These are phyloP conservation scores for Coemansia sp. DNA, from an alignment of 192 early-diverging fungal species.

Conservation along the genomic window DNA sequence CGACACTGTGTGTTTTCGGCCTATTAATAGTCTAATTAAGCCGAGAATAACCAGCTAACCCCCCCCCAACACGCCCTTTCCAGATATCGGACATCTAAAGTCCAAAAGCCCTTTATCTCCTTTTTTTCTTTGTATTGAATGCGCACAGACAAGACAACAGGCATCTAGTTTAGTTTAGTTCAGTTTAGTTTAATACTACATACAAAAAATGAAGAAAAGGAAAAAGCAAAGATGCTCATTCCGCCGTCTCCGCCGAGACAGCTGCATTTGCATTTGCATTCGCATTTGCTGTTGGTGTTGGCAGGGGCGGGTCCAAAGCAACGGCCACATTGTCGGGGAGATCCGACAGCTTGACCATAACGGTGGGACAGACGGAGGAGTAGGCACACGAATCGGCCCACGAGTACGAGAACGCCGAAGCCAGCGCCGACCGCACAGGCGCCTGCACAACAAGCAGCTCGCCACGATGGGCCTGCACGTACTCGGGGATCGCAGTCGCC, in stretches of 20 bases:
- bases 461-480: constrained; percentile 26
- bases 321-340: constrained; percentile 34
- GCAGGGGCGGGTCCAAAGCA: constrained; percentile 36
- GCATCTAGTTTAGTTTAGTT: too few species aligned
- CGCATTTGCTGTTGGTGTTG: constrained; percentile 4
- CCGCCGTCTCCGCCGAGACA: too few species aligned
- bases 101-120: too few species aligned
- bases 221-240: not conserved
- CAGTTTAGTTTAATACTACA: too few species aligned
- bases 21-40: too few species aligned
- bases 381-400: constrained; percentile 40
- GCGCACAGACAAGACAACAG: too few species aligned
- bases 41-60: too few species aligned
- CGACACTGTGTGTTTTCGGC: too few species aligned
- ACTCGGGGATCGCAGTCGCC: constrained; percentile 17
- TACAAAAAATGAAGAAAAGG: not conserved
- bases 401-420: constrained; percentile 15
- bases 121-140: too few species aligned
- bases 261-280: too few species aligned
- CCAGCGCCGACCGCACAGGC: constrained; percentile 11
- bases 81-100: too few species aligned
- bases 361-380: constrained; percentile 22
- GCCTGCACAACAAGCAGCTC: constrained; percentile 38
- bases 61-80: too few species aligned
- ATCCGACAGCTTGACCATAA: constrained; percentile 35